Evolutionary conservation across 2,329 filamentous ascomycete genomes (phyloP).

Genomic region (Colletotrichum tamarilloi): DNA sequence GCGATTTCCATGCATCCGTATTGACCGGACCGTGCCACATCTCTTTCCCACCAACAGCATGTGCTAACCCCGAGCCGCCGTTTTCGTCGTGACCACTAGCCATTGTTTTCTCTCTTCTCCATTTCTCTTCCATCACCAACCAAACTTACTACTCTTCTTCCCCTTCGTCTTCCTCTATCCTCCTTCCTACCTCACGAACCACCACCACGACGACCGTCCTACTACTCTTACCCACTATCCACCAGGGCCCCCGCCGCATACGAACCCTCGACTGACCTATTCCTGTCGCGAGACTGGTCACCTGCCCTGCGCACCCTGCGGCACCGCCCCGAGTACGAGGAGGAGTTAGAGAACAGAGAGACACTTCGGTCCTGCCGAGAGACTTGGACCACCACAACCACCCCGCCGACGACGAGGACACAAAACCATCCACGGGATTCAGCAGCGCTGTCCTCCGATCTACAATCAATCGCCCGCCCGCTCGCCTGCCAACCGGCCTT

Average conservation of each 20-base stretch:
- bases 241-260: slow-evolving; percentile 12
- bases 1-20: slow-evolving; percentile 25
- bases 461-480: slow-evolving; percentile 23
- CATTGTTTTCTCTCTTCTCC: slow-evolving; percentile 35
- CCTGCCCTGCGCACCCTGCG: slow-evolving; percentile 3
- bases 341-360: slow-evolving; percentile 15
- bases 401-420: slow-evolving; percentile 24
- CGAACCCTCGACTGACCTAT: slow-evolving; percentile 13
- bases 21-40: slow-evolving; percentile 31
- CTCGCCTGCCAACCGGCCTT: neutral
- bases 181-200: slow-evolving; percentile 1
- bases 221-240: neutral
- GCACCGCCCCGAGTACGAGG: slow-evolving; percentile 26
- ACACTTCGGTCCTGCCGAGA: slow-evolving; percentile 23
- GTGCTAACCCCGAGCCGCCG: slow-evolving; percentile 35
- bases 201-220: slow-evolving; percentile 16
- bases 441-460: slow-evolving; percentile 62
- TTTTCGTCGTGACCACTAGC: slow-evolving; percentile 31
- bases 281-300: slow-evolving; percentile 29
- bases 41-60: slow-evolving; percentile 33
- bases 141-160: slow-evolving; percentile 12
- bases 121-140: slow-evolving; percentile 30
- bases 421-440: slow-evolving; percentile 52
- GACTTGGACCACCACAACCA: slow-evolving; percentile 6
- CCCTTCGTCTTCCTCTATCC: neutral